phyloP scores from a whole-genome alignment of 768 basidiomycete genomes.

The Boletus tomentosulus region DNA sequence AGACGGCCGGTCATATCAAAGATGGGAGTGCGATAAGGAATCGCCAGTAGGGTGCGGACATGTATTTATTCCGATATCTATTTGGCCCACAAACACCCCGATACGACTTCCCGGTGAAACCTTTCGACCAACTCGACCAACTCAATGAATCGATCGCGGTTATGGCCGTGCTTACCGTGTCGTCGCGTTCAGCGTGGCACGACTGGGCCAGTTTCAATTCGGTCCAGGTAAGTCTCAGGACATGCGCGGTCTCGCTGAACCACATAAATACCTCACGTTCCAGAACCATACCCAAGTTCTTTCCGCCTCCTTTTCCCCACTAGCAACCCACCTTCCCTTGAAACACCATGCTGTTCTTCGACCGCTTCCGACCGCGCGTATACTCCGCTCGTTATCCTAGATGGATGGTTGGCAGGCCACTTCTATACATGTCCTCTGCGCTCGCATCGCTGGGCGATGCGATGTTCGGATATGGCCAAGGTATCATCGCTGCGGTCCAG shows the following conservation, averaged over 20 bases:
- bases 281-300: background rate
- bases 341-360: conserved; percentile 21
- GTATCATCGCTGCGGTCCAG: conserved; percentile 48
- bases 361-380: conserved; percentile 32
- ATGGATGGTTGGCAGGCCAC: conserved; percentile 48
- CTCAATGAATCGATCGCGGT: too few relatives aligned
- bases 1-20: conserved; percentile 50
- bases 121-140: too few relatives aligned
- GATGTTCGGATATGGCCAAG: conserved; percentile 54
- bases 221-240: conserved; percentile 16
- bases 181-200: background rate
- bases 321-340: conserved; percentile 8
- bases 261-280: conserved; percentile 22
- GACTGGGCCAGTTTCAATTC: conserved; percentile 17
- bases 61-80: background rate
- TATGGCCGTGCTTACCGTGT: background rate
- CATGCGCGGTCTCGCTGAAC: background rate
- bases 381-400: conserved; percentile 47
- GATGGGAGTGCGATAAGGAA: conserved; percentile 2
- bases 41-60: background rate
- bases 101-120: background rate
- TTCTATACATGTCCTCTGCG: conserved; percentile 49
- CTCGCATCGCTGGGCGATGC: conserved; percentile 54
- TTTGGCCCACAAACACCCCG: background rate
- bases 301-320: background rate